Evolutionary conservation across 2,329 filamentous ascomycete species (phyloP), one percentile per base, ranked within the genome.

Genomic region (Periconia sp.): DNA sequence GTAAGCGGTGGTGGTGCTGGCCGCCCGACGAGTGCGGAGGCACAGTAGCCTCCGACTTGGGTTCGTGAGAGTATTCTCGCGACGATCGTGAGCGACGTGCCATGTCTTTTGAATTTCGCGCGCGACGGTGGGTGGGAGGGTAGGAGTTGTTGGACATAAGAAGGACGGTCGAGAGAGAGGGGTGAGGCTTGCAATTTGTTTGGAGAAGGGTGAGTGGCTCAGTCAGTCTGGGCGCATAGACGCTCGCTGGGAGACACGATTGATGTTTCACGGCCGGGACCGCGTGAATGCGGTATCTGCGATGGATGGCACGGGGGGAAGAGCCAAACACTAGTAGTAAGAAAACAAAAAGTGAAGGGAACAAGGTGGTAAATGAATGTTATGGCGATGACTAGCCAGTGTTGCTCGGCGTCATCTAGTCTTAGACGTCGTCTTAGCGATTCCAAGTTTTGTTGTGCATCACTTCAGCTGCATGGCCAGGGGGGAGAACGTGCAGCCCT

Each of bases 21-120:
- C 57, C 52, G 20, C 19, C 45, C 2, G 55, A 46, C 15, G 48
- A 53, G 43, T 53, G 56, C 27, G 59, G 59, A 9, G 56, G 54
- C n/a, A 55, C 48, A 10, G 50, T 50, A 45, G 57, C 57, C 41
- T 59, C 49, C 3, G 61, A 53, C 54, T 70, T 70, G 37, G 55
- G 51, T 11, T 70, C 67, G 43, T 43, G 55, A 2, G 54, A 58
- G 51, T 62, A 63, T 47, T 65, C 62, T 49, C 62, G 61, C 20
- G 61, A 61, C 13, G 56, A 50, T 41, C 41, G 56, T 41, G 54
- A 57, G 20, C 48, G 50, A 45, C 51, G 54, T 15, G 48, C 49
- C 51, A 54, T 54, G 42, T 48, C 46, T 48, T 33, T 18, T 9
- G 46, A 41, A n/a, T 17, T 27, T 48, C 33, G 33, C 33, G 13